Evolutionary conservation across 305 asterid species (phyloP), one percentile per base, ranked within the genome.

Genomic region (Solanum hybrid): DNA sequence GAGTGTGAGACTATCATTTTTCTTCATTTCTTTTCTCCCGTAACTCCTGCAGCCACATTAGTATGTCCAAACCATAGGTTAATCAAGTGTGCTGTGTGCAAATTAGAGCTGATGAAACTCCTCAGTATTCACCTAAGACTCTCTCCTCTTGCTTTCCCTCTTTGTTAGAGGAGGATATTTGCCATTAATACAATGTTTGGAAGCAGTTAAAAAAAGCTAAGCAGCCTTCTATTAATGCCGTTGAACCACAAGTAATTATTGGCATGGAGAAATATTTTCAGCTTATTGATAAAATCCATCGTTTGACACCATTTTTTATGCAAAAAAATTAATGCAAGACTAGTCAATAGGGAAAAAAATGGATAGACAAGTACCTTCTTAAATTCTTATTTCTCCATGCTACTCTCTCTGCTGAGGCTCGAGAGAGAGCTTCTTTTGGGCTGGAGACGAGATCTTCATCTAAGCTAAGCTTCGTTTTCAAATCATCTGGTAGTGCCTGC

Each of bases 401-500:
- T n/a, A 93, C 93, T 93, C 94, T 92, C 78, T 94, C 95, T 38
- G 95, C 95, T 79, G 98, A 93, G 92, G 95, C 96, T 91, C 97
- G 95, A 89, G 96, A 95, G 91, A 96, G 93, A 35, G 96, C 98
- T 87, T 95, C 99, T 92, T 92, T 95, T 32, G 99, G 98, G 93
- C 98, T 96, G 17, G 98, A 94, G 89, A 91, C 96, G 15, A 88
- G 88, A 88, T 98, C 99, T 84, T 96, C 99, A 42, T 96, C 99
- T 91, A 98, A 91, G 95, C 98, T 96, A 78, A 98, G 95, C 94
- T 96, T 96, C 84, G 95, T 95, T 92, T 91, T 97, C 91, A 98
- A 94, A 92, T 98, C 99, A 89, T 96, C 99, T 26, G 99, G 99
- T 92, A 98, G 89, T 56, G 98, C 97, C 99, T 98, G 95, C 90